Base-by-base conservation (phyloP, 768 basidiomycete genomes). In the Leccinum broughii region DNA sequence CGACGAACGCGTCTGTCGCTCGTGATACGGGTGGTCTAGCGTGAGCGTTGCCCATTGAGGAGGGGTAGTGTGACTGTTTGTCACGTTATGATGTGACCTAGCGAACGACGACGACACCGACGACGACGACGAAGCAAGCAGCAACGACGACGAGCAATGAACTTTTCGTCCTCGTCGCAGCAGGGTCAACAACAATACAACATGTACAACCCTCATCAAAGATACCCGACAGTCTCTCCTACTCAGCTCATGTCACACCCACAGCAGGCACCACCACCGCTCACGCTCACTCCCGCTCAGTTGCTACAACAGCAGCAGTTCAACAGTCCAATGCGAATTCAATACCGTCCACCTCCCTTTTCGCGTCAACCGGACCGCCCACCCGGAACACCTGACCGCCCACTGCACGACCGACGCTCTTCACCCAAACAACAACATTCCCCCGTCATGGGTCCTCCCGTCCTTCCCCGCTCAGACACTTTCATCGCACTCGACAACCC, bases 1-100 rank as follows among this genome's bases (percentile, higher is more conserved):
- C 82, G 14, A 99, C 88, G 70, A 92, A 95, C 3, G 92, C 93
- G 75, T 97, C 95, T 61, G 30, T 88, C 90, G 6, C 83, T 85
- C 1, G 88, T 86, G 60, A 44, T 6, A 44, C 41, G n/a, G 41
- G 41, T 11, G 85, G 85, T 24, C 85, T 84, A 4, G 90, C 89
- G 62, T 91, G 86, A 32, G 80, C 81, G 70, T 93, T 93, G 22
- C 92, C 92, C 92, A 94, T 93, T 14, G 20, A 54, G 35, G 50
- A 49, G 37, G n/a, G 24, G 41, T 22, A 34, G 53, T 64, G 71
- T 72, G 72, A 72, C 72, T n/a, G 1, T 9, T 1, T 59, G 70
- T 73, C 69, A 73, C 71, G 59, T 5, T 54, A 15, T 57, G 54
- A 49, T 70, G 70, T 71, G 59, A 70, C 68, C 4, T 22, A 15